These are phyloP conservation scores for Lathyrus tuberosus DNA, from an alignment of 306 rosid genomes.

Conservation along the genomic window DNA sequence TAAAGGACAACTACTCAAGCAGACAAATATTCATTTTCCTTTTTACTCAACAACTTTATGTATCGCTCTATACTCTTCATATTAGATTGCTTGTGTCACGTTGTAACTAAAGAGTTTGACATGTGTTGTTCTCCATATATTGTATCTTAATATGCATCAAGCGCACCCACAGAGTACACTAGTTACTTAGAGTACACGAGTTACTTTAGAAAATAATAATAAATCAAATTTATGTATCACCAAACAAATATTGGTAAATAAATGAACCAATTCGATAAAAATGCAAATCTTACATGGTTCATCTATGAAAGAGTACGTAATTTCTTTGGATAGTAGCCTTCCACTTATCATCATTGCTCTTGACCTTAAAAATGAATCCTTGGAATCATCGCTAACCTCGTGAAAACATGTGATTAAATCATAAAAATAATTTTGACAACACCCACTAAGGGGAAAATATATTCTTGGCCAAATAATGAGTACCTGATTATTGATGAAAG, in stretches of 20 bases:
- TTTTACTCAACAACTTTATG: too few relatives aligned
- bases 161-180: background rate
- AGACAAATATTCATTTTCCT: too few relatives aligned
- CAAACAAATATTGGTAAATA: constrained; percentile 10
- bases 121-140: background rate
- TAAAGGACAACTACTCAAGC: too few relatives aligned
- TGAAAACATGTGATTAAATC: constrained; percentile 18
- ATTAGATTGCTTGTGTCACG: too few relatives aligned
- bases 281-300: constrained; percentile 66
- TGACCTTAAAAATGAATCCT: constrained; percentile 67
- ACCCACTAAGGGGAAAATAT: constrained; percentile 10
- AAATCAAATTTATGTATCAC: constrained; percentile 20
- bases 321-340: constrained; percentile 76
- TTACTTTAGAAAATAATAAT: constrained; percentile 10
- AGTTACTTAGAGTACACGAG: too few relatives aligned
- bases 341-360: constrained; percentile 86
- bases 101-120: background rate
- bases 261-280: constrained; percentile 19
- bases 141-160: background rate
- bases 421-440: constrained; percentile 22
- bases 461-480: constrained; percentile 9
- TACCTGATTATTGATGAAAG: constrained; percentile 84
- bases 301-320: constrained; percentile 52
- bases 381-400: constrained; percentile 57
- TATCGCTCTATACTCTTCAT: too few relatives aligned